Evolutionary conservation across 2,329 filamentous ascomycete species (phyloP).

Genomic region (Alternaria brassicae): DNA sequence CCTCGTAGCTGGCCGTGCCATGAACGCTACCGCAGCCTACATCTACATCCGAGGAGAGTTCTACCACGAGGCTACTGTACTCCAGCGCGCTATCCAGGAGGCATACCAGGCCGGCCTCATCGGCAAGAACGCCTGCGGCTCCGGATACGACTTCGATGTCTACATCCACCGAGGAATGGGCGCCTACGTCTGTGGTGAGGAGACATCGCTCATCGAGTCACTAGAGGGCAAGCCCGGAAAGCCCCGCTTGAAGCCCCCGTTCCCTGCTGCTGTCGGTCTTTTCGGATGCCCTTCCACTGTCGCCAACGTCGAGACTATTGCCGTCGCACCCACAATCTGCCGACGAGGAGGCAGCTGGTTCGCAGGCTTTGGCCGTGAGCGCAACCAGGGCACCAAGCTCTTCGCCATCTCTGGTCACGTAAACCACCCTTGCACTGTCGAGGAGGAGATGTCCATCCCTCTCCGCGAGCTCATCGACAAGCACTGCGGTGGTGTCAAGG

Average conservation of each 20-base stretch:
- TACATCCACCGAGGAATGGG: constrained; percentile 96
- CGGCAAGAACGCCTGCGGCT: constrained; percentile 96
- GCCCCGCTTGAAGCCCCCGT: constrained; percentile 97
- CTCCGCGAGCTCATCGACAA: constrained; percentile 95
- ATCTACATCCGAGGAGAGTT: constrained; percentile 99
- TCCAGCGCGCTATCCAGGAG: constrained; percentile 96
- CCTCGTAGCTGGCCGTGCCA: constrained; percentile 91
- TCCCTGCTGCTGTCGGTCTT: constrained; percentile 94
- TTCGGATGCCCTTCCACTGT: constrained; percentile 98
- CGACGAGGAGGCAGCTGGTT: constrained; percentile 94
- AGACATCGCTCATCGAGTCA: constrained; percentile 97
- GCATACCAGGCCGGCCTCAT: constrained; percentile 94
- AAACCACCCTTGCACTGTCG: constrained; percentile 97
- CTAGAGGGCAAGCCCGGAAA: constrained; percentile 98
- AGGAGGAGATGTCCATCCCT: constrained; percentile 99
- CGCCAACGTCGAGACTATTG: constrained; percentile 96
- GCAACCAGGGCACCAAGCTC: constrained; percentile 96
- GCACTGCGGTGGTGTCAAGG: constrained; percentile 95
- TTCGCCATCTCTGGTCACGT: constrained; percentile 98
- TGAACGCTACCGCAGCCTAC: constrained; percentile 98
- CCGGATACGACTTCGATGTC: constrained; percentile 97
- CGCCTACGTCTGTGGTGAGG: constrained; percentile 97
- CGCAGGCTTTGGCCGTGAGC: constrained; percentile 89
- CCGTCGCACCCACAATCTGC: constrained; percentile 94
- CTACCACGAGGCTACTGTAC: constrained; percentile 89